Evolutionary conservation across 495 filamentous ascomycete species (phyloP).

Genomic region (Penicillium chermesinum): DNA sequence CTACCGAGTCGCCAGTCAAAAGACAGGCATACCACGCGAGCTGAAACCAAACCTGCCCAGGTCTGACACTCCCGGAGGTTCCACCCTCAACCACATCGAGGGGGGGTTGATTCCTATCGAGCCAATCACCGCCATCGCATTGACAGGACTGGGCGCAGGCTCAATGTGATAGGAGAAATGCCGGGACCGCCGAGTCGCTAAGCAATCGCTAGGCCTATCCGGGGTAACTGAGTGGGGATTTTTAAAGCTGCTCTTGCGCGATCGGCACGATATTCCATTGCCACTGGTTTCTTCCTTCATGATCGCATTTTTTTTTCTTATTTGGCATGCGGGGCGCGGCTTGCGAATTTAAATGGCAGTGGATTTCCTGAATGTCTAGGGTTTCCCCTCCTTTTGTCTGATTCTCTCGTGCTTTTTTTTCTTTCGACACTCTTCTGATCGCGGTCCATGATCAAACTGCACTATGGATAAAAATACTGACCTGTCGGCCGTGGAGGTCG

Average conservation of each 20-base stretch:
- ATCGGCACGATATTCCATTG: conserved; percentile 17
- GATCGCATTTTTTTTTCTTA: too few relatives aligned
- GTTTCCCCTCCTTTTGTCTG: not conserved
- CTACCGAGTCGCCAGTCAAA: too few relatives aligned
- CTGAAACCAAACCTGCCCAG: too few relatives aligned
- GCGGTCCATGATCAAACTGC: not conserved
- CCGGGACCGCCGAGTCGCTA: conserved; percentile 6
- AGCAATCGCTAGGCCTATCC: conserved; percentile 16
- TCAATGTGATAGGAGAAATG: not conserved
- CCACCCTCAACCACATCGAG: not conserved
- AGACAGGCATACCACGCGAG: too few relatives aligned
- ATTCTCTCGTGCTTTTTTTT: not conserved
- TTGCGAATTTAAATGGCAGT: not conserved
- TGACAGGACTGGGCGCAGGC: not conserved
- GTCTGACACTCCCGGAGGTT: too few relatives aligned
- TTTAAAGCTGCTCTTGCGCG: conserved; percentile 12
- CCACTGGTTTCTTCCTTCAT: conserved; percentile 11
- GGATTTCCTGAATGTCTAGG: not conserved
- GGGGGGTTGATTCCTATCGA: not conserved
- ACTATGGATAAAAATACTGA: conserved; percentile 17
- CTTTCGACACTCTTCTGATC: not conserved
- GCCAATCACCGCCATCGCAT: not conserved
- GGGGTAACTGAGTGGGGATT: conserved; percentile 1
- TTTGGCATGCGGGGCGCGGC: conserved; percentile 13
- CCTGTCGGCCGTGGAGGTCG: conserved; percentile 18